Conservation (phyloP, 805 yeast species). For the Hanseniaspora thailandica region DNA sequence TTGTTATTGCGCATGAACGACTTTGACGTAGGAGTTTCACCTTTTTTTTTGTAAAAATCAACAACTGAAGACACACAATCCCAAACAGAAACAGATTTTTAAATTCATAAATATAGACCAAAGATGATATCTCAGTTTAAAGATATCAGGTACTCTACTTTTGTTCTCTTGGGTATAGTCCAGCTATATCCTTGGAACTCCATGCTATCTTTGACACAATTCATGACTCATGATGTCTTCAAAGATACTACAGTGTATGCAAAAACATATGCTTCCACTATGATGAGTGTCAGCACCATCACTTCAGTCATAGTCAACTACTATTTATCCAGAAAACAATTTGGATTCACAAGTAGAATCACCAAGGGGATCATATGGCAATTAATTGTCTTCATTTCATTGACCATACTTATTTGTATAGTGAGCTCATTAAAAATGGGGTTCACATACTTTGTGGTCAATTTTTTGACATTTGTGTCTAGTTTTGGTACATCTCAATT, state of each 20-base stretch:
- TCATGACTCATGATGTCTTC: slow-evolving; percentile 52
- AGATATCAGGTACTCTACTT: slow-evolving; percentile 40
- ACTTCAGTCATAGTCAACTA: slow-evolving; percentile 50
- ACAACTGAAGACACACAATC: not conserved
- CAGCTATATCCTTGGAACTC: slow-evolving; percentile 96
- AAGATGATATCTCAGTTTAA: slow-evolving; percentile 12
- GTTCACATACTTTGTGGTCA: slow-evolving; percentile 37
- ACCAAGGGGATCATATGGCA: slow-evolving; percentile 50
- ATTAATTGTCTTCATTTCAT: slow-evolving; percentile 41
- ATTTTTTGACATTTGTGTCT: slow-evolving; percentile 52
- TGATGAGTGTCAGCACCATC: slow-evolving; percentile 78
- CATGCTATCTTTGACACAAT: slow-evolving; percentile 73
- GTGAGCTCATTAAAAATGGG: slow-evolving; percentile 17
- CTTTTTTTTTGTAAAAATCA: not conserved
- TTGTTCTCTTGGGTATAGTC: slow-evolving; percentile 60
- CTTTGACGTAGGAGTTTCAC: not conserved
- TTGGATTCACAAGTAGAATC: slow-evolving; percentile 44
- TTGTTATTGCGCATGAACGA: too few species aligned
- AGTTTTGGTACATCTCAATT: slow-evolving; percentile 69
- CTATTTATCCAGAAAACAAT: slow-evolving; percentile 54
- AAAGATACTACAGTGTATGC: slow-evolving; percentile 39
- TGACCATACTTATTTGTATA: slow-evolving; percentile 39
- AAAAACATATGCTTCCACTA: slow-evolving; percentile 58
- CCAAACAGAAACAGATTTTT: too few species aligned
- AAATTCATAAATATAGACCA: slow-evolving; percentile 14